Base-by-base conservation (phyloP, 495 filamentous ascomycete species). In the Penicillium antarcticum region DNA sequence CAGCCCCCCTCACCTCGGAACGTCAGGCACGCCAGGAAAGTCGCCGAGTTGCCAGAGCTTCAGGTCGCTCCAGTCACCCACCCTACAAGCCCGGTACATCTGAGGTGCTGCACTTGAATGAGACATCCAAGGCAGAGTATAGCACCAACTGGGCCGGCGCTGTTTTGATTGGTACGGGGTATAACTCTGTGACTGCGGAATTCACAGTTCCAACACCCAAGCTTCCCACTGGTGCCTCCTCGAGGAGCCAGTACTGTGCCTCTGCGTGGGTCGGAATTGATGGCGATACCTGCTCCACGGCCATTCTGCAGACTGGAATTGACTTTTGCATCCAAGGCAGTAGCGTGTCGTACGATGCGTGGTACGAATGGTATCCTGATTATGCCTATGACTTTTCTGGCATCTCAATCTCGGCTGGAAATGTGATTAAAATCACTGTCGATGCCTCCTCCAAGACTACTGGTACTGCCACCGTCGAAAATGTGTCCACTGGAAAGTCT, bases 301-400 rank as follows among this genome's bases (percentile, higher is more conserved):
- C 79, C 7, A 79, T 83, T 42, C 60, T 85, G 17, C 76, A 83
- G 60, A 78, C 81, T 1, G 83, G 83, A 16, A 58, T 82, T 18
- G 79, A 83, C 54, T 78, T 82, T 48, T 75, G 70, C 36, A 62
- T 80, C 12, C 39, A 62, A 41, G 57, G 54, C 7, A 42, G 59
- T 24, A 43, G 53, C 1, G 67, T 70, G 0, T 58, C 60, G 7
- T 84, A 71, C 46, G 72, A 75, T 38, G 72, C 78, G 13, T 85
- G 82, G 81, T 84, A 81, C 48, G 80, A 84, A 58, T 84, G 79
- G 80, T 83, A 73, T 55, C 80, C 80, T 16, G 70, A 76, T 46
- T 69, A 78, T 56, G 69, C 77, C n/a, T 70, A 73, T 56, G 69
- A 75, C 58, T 83, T 83, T 57, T 60, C 58, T 18, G 67, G 66